phyloP scores from a whole-genome alignment of 163 green algal species.

The Scenedesmus sp. region DNA sequence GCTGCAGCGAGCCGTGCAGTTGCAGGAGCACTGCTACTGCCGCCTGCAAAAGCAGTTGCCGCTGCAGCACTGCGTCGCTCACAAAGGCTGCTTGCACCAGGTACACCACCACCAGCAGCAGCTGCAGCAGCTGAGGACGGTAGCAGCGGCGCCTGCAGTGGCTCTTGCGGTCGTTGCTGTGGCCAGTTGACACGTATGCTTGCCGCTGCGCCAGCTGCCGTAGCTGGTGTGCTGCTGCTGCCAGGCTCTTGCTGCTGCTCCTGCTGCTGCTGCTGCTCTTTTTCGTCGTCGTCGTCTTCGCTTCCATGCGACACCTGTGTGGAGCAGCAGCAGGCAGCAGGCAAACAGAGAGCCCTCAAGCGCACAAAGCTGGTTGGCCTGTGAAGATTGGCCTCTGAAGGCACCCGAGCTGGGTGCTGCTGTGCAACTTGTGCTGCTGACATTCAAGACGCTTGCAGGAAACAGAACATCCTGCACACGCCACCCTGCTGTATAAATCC shows the following conservation, averaged over 20 bases:
- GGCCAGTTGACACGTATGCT: too few relatives aligned
- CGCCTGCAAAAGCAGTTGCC: background rate
- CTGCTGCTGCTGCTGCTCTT: background rate
- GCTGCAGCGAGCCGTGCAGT: background rate
- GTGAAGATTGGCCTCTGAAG: background rate
- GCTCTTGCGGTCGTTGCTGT: conserved; percentile 7
- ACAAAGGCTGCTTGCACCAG: too few relatives aligned
- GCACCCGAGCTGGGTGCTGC: background rate
- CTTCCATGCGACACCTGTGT: background rate
- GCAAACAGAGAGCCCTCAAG: background rate
- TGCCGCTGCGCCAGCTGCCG: background rate
- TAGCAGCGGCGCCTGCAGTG: background rate
- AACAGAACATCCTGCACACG: background rate
- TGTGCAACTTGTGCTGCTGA: background rate
- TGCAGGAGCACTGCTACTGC: background rate
- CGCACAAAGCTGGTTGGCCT: background rate
- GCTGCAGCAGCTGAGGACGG: background rate
- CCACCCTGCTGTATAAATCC: background rate
- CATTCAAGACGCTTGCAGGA: background rate
- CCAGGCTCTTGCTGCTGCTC: background rate
- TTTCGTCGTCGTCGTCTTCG: background rate
- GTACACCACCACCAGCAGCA: background rate
- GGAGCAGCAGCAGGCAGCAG: too few relatives aligned
- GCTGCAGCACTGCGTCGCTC: background rate
- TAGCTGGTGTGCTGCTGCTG: background rate